Evolutionary conservation across 495 filamentous ascomycete genomes (phyloP), one percentile per base, ranked within the genome.

Genomic region (Hyaloscypha variabilis): DNA sequence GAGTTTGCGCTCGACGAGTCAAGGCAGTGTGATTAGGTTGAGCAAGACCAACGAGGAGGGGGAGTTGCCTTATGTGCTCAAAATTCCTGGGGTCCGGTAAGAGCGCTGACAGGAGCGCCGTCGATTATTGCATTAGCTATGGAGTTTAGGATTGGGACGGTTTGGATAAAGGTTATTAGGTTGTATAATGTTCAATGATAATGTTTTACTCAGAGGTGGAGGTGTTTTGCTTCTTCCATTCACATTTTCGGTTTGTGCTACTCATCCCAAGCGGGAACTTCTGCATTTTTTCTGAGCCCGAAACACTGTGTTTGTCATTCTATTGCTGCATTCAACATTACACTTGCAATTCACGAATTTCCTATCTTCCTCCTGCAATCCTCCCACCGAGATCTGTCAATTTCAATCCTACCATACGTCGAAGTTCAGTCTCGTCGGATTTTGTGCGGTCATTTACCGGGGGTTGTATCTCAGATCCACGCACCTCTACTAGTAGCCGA

Each of bases 1-100:
- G 17, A 83, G 80, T 63, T 39, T 80, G 46, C 60, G 74, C 42
- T 80, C 80, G 1, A 67, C 28, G 21, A 69, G 69, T 39, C 69
- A 71, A 54, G 36, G 67, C 5, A 70, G 67, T 42, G 65, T 72
- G 28, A 70, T 72, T 51, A 63, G 61, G 30, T 46, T 72, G 34
- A 68, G 63, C 36, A 46, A 17, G n/a, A 60, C 58, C 25, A 63
- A 66, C 24, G 65, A 67, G n/a, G 63, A 64, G 4, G 58, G 65
- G 3, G 54, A 63, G 10, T 28, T 72, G 34, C 68, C 71, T 58
- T 72, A 72, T 53, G 63, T 60, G 42, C 60, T 72, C 5, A 64
- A 50, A 36, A 63, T 69, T 36, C 64, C 67, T 26, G 29, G 58
- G 55, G 54, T 36, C 24, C 49, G 49, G 24, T 56, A 52, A 59